Evolutionary conservation across 257 asterid genomes (phyloP).

Genomic region (Lantana camara): DNA sequence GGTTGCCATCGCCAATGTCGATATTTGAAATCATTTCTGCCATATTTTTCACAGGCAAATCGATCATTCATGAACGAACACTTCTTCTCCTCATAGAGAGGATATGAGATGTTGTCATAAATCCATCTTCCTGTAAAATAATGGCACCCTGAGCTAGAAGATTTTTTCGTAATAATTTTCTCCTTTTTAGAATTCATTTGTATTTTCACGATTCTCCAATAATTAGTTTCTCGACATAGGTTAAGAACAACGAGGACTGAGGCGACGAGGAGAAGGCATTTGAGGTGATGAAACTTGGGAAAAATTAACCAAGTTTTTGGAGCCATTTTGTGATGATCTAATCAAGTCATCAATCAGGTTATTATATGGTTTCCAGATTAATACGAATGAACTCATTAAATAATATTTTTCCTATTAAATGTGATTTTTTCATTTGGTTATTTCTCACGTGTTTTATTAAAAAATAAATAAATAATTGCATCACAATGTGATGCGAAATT

Average conservation of each 20-base stretch:
- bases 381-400: too few species aligned
- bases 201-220: neutral
- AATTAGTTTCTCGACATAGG: neutral
- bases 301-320: conserved; percentile 8
- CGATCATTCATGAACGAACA: conserved; percentile 56
- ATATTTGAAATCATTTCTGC: conserved; percentile 58
- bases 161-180: neutral
- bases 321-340: neutral
- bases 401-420: too few species aligned
- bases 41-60: conserved; percentile 60
- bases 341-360: too few species aligned
- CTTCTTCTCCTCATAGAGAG: conserved; percentile 52
- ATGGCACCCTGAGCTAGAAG: conserved; percentile 17
- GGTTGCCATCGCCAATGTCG: conserved; percentile 85
- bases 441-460: too few species aligned
- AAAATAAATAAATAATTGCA: too few species aligned
- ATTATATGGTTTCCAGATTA: too few species aligned
- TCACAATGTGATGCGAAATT: too few species aligned
- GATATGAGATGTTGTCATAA: conserved; percentile 50
- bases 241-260: conserved; percentile 20
- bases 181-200: neutral
- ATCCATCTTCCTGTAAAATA: conserved; percentile 65
- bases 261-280: conserved; percentile 21
- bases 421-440: too few species aligned
- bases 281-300: conserved; percentile 21